Conservation (phyloP, 108 stramenopile genomes). For the Parietichytrium sp. region DNA sequence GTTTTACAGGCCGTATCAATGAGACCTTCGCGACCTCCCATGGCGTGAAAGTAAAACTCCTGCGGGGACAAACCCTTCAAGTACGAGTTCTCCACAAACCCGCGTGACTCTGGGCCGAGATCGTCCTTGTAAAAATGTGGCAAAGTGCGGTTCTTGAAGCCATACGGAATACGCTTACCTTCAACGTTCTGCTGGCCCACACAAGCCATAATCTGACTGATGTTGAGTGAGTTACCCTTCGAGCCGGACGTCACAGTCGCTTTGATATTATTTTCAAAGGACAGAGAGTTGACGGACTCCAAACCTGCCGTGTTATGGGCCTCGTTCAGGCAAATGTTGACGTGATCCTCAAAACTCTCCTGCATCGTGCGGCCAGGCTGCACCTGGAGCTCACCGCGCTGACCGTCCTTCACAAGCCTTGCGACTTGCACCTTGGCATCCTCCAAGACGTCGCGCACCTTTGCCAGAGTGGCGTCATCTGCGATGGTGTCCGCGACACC, state of each 20-base stretch:
- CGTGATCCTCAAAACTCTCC: constrained; percentile 92
- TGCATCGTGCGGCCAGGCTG: constrained; percentile 98
- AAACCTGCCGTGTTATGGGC: constrained; percentile 94
- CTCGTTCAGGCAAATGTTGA: constrained; percentile 92
- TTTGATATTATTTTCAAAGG: constrained; percentile 85
- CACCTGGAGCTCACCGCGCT: constrained; percentile 86
- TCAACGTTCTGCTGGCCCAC: constrained; percentile 99
- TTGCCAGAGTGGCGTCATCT: constrained; percentile 85
- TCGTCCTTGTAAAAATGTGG: constrained; percentile 99
- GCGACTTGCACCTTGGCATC: constrained; percentile 88
- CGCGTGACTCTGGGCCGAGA: constrained; percentile 91
- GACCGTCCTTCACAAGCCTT: constrained; percentile 92
- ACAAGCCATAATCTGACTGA: constrained; percentile 99
- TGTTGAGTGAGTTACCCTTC: constrained; percentile 96
- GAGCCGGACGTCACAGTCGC: constrained; percentile 97
- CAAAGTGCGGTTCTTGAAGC: constrained; percentile 90
- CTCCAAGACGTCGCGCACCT: constrained; percentile 90
- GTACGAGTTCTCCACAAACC: constrained; percentile 99
- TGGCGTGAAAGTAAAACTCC: constrained; percentile 99
- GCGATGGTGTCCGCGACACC: constrained; percentile 96
- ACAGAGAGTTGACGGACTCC: constrained; percentile 80
- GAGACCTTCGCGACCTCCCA: constrained; percentile 97
- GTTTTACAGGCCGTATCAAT: constrained; percentile 99
- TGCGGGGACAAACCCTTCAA: constrained; percentile 91
- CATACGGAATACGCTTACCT: constrained; percentile 95